Percentiles rank a stretch among this genome's conserved stretches.
phyloP scores from a whole-genome alignment of 2,329 filamentous ascomycete species.

The Thielaviopsis punctulata region DNA sequence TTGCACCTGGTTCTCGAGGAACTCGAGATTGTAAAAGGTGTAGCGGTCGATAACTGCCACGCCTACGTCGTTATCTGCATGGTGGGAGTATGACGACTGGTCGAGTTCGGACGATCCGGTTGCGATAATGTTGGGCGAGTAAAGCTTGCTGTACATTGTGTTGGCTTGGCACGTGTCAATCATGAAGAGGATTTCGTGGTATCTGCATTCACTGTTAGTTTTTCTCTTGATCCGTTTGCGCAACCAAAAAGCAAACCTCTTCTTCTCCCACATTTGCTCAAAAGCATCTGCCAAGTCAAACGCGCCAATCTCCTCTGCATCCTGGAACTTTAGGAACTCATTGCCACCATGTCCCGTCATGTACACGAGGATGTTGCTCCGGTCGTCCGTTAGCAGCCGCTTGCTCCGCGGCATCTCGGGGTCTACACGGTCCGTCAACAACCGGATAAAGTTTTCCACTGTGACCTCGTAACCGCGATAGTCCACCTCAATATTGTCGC shows the following conservation, averaged over 20 bases:
- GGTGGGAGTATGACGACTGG: constrained; percentile 91
- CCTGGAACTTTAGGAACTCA: constrained; percentile 96
- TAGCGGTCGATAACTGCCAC: constrained; percentile 97
- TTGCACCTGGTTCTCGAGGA: constrained; percentile 76
- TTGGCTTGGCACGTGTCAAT: constrained; percentile 99
- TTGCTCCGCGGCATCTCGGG: constrained; percentile 93
- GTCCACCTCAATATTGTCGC: constrained; percentile 97
- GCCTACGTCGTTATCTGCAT: constrained; percentile 93
- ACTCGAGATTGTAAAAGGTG: constrained; percentile 97
- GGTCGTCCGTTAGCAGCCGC: constrained; percentile 79
- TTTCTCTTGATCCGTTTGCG: not conserved
- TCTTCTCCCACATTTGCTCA: constrained; percentile 99
- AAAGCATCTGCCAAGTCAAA: constrained; percentile 95
- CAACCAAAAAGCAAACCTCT: constrained; percentile 38
- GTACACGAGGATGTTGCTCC: constrained; percentile 94
- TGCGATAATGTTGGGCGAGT: constrained; percentile 94
- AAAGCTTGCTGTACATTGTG: constrained; percentile 97
- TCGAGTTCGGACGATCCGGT: constrained; percentile 94
- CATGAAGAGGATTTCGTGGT: constrained; percentile 98
- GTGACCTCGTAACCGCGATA: constrained; percentile 97
- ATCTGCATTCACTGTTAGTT: constrained; percentile 29
- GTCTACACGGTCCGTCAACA: constrained; percentile 84
- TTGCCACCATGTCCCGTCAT: constrained; percentile 98
- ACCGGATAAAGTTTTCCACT: constrained; percentile 93
- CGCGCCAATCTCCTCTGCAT: constrained; percentile 90